Percentiles rank a stretch among this genome's conserved stretches.
Conservation (phyloP, 2,329 filamentous ascomycete species). For the Aspergillus awamori region DNA sequence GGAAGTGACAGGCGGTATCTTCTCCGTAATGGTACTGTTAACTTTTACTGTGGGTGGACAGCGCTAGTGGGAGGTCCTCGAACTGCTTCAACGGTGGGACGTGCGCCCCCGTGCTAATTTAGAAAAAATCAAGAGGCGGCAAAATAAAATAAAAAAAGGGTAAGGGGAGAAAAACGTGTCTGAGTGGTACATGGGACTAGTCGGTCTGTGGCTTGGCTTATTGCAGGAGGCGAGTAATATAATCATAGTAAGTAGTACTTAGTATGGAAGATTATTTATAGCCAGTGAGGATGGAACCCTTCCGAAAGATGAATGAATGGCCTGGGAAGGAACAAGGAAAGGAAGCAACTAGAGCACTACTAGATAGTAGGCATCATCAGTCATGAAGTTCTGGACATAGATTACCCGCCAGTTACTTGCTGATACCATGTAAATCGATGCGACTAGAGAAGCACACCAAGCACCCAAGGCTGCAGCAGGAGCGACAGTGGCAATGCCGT, state of each 20-base stretch:
- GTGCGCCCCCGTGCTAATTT: slow-evolving; percentile 12
- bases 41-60: neutral
- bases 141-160: neutral
- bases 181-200: neutral
- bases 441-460: neutral
- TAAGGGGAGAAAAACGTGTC: slow-evolving; percentile 7
- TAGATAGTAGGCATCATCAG: too few relatives aligned
- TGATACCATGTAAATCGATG: too few relatives aligned
- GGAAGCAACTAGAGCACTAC: too few relatives aligned
- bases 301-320: too few relatives aligned
- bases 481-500: neutral
- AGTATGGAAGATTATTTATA: neutral
- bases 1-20: neutral
- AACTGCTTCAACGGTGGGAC: slow-evolving; percentile 8
- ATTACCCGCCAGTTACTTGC: too few relatives aligned
- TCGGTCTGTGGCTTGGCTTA: slow-evolving; percentile 10
- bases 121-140: neutral
- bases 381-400: too few relatives aligned
- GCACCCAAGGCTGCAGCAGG: neutral
- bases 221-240: neutral
- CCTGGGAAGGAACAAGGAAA: too few relatives aligned
- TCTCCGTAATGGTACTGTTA: neutral
- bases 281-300: neutral
- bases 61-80: slow-evolving; percentile 1
- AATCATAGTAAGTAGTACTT: neutral